Conservation (phyloP, 768 basidiomycete genomes). For the Phanerodontia chrysosporium region DNA sequence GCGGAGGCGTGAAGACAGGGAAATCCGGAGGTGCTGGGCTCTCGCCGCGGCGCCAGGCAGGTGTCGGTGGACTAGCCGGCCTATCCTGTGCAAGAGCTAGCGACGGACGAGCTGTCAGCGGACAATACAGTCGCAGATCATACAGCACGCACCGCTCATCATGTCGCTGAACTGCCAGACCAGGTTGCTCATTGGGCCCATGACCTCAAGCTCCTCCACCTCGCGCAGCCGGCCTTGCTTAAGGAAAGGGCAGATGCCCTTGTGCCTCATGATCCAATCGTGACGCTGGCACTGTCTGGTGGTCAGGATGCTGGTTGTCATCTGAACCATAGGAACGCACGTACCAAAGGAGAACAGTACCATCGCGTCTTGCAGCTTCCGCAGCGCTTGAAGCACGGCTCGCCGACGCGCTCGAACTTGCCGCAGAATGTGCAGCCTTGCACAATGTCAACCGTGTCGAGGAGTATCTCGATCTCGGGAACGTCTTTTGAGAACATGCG, state of each 20-base stretch:
- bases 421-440: background rate
- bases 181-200: background rate
- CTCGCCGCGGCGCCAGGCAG: no score
- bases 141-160: background rate
- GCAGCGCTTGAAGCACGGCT: background rate
- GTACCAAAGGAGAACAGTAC: background rate
- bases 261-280: background rate
- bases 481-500: background rate
- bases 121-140: background rate
- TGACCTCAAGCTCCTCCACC: background rate
- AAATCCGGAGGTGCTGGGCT: no score
- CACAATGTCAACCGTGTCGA: background rate
- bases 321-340: background rate
- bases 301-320: background rate
- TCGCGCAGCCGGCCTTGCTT: background rate
- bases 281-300: background rate
- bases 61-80: no score
- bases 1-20: no score
- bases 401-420: background rate
- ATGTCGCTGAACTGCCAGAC: background rate
- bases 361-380: background rate
- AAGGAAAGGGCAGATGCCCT: background rate
- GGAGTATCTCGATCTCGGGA: background rate
- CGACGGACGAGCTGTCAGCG: background rate
- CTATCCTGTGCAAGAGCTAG: no score